Evolutionary conservation across 179 eudicot genomes (phyloP), one percentile per base, ranked within the genome.

Genomic region (Gypsophila paniculata): DNA sequence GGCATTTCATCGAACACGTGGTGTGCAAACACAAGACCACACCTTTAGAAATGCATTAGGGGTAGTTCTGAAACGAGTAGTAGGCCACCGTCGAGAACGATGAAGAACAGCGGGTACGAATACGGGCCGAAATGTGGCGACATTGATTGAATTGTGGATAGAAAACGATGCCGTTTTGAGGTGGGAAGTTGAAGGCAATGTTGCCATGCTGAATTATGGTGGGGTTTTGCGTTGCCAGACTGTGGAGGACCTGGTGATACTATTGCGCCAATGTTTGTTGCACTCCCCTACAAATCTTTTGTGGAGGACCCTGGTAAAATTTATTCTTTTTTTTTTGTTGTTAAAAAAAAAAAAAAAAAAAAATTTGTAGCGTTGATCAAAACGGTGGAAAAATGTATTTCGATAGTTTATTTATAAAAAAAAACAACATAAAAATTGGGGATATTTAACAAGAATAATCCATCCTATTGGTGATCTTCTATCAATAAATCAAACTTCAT

Each of bases 1-100:
- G 57, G 79, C 79, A 82, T 80, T 74, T 74, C 21, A 51, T 54
- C 86, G 67, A 78, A 76, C 87, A 81, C 26, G 18, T 82, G 70
- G 76, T 74, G 78, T 32, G 82, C 86, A 75, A 68, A 42, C 65
- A 67, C 18, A 0, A 71, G 53, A 32, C 5, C 36, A 19, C n/a
- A 82, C 85, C 82, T 79, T 82, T 11, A 82, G 60, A 42, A 76
- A 78, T 2, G 85, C 80, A 42, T 71, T 29, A 8, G 79, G 70
- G 32, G n/a, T n/a, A 25, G 49, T 51, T 69, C 61, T 72, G 48
- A 65, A 39, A 14, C 23, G 66, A 53, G n/a, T 48, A 14, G n/a
- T 42, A 10, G n/a, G n/a, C n/a, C 58, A 58, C 17, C 75, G 77
- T 49, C 18, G 55, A 54, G 52, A 36, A 49, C 8, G 65, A 71